Evolutionary conservation across 495 filamentous ascomycete genomes (phyloP).

Genomic region (Xylaria palmicola): DNA sequence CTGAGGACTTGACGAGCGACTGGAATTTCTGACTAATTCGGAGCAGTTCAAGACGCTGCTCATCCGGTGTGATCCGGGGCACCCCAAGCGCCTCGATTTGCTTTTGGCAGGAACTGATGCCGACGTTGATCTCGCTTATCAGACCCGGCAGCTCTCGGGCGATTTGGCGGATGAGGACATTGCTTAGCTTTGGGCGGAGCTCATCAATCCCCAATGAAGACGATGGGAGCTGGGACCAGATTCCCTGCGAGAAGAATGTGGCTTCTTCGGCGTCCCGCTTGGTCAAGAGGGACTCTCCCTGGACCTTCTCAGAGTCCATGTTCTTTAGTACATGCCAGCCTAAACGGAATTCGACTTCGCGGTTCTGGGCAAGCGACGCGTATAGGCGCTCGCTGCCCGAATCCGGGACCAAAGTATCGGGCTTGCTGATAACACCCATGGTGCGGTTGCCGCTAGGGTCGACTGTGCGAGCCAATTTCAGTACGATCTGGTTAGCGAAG

Average conservation of each 20-base stretch:
- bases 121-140: conserved; percentile 31
- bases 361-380: too few relatives aligned
- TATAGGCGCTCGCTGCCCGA: too few relatives aligned
- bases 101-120: conserved; percentile 15
- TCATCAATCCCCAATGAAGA: conserved; percentile 28
- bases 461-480: conserved; percentile 40
- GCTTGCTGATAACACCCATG: too few relatives aligned
- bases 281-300: conserved; percentile 29
- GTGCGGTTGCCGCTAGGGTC: conserved; percentile 48
- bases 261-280: conserved; percentile 37
- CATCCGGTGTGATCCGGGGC: conserved; percentile 24
- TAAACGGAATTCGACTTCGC: conserved; percentile 54
- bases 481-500: conserved; percentile 50
- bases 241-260: conserved; percentile 44
- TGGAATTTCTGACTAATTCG: conserved; percentile 29
- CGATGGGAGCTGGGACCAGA: conserved; percentile 40
- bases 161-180: conserved; percentile 32
- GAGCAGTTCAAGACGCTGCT: conserved; percentile 29
- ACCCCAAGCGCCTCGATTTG: conserved; percentile 27
- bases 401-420: too few relatives aligned
- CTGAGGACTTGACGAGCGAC: conserved; percentile 25
- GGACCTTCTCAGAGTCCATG: conserved; percentile 45
- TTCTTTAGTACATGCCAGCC: conserved; percentile 68
- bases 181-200: conserved; percentile 32
- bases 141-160: conserved; percentile 28